These are phyloP conservation scores for Alternaria ethzedia DNA, from an alignment of 2,329 filamentous ascomycete genomes.

Conservation along the genomic window DNA sequence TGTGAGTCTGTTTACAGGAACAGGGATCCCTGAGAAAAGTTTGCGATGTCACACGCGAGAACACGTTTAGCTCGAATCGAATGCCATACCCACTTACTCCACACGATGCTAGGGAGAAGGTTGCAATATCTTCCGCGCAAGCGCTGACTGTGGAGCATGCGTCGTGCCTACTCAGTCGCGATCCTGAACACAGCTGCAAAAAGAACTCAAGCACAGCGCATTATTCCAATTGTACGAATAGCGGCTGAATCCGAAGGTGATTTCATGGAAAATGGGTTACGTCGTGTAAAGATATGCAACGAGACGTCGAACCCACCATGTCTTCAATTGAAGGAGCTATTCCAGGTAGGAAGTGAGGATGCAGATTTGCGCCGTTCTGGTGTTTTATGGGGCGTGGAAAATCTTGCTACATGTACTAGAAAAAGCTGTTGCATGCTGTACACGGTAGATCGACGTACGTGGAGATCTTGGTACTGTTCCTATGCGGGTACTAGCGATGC, in stretches of 20 bases:
- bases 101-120: background rate
- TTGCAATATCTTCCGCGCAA: constrained; percentile 1
- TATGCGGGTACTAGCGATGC: constrained; percentile 5
- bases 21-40: background rate
- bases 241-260: background rate
- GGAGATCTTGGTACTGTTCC: constrained; percentile 2
- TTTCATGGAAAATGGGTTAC: background rate
- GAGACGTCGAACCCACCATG: background rate
- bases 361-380: background rate
- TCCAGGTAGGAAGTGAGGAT: background rate
- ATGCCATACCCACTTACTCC: background rate
- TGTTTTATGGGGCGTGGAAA: background rate
- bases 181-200: background rate
- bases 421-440: background rate
- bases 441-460: constrained; percentile 3
- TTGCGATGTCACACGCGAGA: background rate
- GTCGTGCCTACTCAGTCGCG: background rate
- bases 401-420: background rate
- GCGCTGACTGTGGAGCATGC: background rate
- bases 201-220: background rate
- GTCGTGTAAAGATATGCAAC: background rate
- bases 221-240: background rate
- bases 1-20: background rate
- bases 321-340: background rate
- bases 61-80: background rate